Conservation (phyloP, 228 moss, liverwort and hornwort genomes). For the Sphagnum fallax region DNA sequence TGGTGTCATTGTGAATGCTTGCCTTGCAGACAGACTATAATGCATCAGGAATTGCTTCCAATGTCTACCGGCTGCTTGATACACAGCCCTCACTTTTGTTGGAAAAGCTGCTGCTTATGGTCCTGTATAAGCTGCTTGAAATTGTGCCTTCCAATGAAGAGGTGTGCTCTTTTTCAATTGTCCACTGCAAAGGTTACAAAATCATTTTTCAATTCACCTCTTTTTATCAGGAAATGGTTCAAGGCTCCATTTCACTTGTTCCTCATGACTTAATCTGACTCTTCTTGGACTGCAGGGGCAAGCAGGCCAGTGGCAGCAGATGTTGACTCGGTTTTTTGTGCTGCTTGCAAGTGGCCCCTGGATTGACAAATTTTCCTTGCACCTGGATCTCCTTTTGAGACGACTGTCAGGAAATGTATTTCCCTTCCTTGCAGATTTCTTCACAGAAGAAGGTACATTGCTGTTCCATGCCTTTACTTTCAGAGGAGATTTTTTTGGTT, state of each 20-base stretch:
- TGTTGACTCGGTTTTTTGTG: conserved; percentile 50
- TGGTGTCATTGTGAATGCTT: too few relatives aligned
- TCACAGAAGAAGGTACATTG: conserved; percentile 42
- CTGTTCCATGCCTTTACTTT: conserved; percentile 1
- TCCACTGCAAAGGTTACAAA: too few relatives aligned
- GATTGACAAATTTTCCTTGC: conserved; percentile 47
- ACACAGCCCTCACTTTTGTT: conserved; percentile 17
- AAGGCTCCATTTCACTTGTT: too few relatives aligned
- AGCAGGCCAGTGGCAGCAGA: conserved; percentile 17
- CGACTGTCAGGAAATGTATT: conserved; percentile 39
- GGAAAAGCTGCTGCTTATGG: conserved; percentile 30
- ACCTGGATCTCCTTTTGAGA: conserved; percentile 56
- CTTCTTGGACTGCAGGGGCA: conserved; percentile 22
- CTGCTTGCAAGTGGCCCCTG: conserved; percentile 45
- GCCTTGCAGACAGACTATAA: conserved; percentile 23
- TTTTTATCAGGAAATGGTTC: too few relatives aligned
- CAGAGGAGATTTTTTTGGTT: not conserved
- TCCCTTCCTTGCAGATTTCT: conserved; percentile 60
- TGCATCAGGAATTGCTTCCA: conserved; percentile 12
- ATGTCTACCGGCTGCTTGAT: conserved; percentile 23
- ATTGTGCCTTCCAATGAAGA: conserved; percentile 16
- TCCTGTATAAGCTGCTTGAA: conserved; percentile 29
- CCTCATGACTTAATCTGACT: too few relatives aligned
- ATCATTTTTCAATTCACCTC: too few relatives aligned
- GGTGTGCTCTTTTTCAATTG: conserved; percentile 17